A percentile compares a stretch with the other conserved stretches of the same genome.
phyloP scores from a whole-genome alignment of 768 basidiomycete genomes.

The Amanita brunnescens region DNA sequence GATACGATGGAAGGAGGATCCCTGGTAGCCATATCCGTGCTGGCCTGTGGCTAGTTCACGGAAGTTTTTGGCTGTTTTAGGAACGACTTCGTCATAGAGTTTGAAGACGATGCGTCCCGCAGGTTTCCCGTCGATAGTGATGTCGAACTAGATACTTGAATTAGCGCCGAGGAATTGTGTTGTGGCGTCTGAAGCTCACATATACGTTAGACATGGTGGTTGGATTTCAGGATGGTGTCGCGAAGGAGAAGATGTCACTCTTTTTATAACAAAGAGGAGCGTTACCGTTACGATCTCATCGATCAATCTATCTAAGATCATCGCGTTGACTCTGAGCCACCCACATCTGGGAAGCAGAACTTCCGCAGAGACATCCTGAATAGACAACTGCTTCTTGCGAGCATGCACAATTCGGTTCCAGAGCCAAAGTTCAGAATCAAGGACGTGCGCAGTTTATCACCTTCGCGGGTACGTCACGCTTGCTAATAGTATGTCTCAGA shows the following conservation, averaged over 20 bases:
- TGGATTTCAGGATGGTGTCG: not conserved
- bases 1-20: constrained; percentile 68
- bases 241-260: not conserved
- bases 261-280: constrained; percentile 1
- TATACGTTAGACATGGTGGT: constrained; percentile 29
- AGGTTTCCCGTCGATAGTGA: constrained; percentile 32
- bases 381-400: no score
- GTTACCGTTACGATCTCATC: constrained; percentile 8
- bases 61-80: constrained; percentile 76
- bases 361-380: not conserved
- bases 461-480: no score
- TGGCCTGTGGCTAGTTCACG: constrained; percentile 77
- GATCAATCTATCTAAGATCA: constrained; percentile 6
- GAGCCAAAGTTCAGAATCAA: no score
- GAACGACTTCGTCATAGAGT: constrained; percentile 74
- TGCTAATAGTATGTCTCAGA: no score
- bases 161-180: not conserved
- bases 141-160: constrained; percentile 49
- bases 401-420: no score
- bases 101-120: constrained; percentile 70
- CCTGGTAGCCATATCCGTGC: constrained; percentile 67
- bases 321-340: not conserved
- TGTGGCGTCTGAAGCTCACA: constrained; percentile 18
- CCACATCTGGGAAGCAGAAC: no score
- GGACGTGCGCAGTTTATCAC: no score